Conservation (phyloP, 805 yeast species). For the Starmerella stellata region DNA sequence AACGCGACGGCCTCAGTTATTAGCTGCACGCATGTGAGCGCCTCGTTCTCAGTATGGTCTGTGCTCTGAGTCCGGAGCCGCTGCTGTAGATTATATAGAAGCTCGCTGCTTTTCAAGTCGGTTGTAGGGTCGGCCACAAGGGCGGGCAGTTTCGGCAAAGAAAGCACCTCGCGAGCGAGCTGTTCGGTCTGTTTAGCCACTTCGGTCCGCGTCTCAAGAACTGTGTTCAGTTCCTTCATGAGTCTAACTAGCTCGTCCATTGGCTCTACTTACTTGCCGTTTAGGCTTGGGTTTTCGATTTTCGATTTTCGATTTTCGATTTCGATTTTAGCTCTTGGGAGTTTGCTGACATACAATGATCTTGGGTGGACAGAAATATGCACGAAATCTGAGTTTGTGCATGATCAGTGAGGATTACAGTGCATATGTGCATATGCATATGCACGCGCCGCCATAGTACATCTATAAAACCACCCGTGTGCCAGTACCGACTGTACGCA, state of each 20-base stretch:
- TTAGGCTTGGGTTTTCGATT: too few relatives aligned
- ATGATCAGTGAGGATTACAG: too few relatives aligned
- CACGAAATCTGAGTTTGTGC: too few relatives aligned
- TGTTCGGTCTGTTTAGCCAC: slow-evolving; percentile 12
- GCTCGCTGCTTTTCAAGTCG: neutral
- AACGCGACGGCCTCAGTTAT: slow-evolving; percentile 7
- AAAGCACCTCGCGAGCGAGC: slow-evolving; percentile 16
- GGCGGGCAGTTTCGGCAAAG: slow-evolving; percentile 11
- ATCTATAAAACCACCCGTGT: too few relatives aligned
- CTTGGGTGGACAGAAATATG: too few relatives aligned
- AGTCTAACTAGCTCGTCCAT: slow-evolving; percentile 17
- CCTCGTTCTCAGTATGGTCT: slow-evolving; percentile 12
- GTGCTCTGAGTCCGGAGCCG: slow-evolving; percentile 14
- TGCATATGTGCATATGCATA: too few relatives aligned
- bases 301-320: too few relatives aligned
- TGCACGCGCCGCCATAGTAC: too few relatives aligned
- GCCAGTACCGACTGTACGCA: too few relatives aligned
- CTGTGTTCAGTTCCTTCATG: slow-evolving; percentile 18
- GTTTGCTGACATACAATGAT: too few relatives aligned
- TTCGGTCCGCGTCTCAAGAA: slow-evolving; percentile 16
- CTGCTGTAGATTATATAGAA: slow-evolving; percentile 4
- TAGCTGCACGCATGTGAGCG: slow-evolving; percentile 10
- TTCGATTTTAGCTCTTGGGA: too few relatives aligned
- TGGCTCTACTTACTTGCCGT: too few relatives aligned
- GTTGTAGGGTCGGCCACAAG: neutral